Base-by-base conservation (phyloP, 495 filamentous ascomycete genomes). In the Xanthoparmelia taractica region DNA sequence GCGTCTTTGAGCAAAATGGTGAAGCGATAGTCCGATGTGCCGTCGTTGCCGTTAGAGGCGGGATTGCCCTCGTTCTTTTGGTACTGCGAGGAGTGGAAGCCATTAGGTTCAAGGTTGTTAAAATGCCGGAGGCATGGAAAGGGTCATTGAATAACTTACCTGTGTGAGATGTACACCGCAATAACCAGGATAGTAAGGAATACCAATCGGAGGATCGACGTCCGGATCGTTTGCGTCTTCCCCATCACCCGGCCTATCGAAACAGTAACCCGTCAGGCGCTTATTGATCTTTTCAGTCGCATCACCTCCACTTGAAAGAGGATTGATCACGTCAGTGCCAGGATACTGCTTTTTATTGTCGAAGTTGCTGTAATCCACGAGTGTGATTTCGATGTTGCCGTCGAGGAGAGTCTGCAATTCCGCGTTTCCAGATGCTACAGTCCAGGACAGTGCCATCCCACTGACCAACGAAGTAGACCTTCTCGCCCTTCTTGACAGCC, bases 141-240 rank as follows among this genome's bases (percentile, higher is more conserved):
- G 13, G 12, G 33, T 27, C n/a, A 10, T 33, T 8, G 18, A 40
- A 40, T 45, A 27, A 41, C 20, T 40, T 29, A 41, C 57, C 43
- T 64, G 62, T 20, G 25, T 27, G 55, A 64, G 8, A 31, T 64
- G 62, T 23, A 59, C 62, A 25, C 62, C 62, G 62, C 62, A 64
- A 34, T n/a, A 11, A n/a, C 62, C 62, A 4, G 59, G 59, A 31
- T 52, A 36, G 45, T 61, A 55, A 43, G 2, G 13, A 23, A 45
- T 20, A 41, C 58, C 58, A 48, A 60, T 40, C 29, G 18, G 18
- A 40, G 58, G 37, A 29, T 38, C 38, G 27, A 40, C n/a, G 40
- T 60, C 58, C 40, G 58, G 58, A 47, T 60, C 58, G 25, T 20
- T 25, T 3, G 58, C 20, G 23, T 60, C 58, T 60, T 60, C 58